Base-by-base conservation (phyloP, 2,329 filamentous ascomycete genomes). In the Colletotrichum godetiae region DNA sequence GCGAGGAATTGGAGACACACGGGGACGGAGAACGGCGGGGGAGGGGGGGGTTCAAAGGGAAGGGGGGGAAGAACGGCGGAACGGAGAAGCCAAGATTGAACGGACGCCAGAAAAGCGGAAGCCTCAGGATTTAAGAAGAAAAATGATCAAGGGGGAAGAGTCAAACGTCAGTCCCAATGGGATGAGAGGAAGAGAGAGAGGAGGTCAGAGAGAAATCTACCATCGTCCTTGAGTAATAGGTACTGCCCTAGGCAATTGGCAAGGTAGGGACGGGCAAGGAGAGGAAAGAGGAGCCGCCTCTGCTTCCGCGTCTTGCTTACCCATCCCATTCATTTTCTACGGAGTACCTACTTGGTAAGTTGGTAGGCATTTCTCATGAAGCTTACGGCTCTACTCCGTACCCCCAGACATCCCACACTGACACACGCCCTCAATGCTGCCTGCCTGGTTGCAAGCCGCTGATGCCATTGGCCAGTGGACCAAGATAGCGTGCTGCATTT, bases 231-330 rank as follows among this genome's bases (percentile, higher is more conserved):
- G 37, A 42, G 37, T 19, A 42, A 7, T 49, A 46, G 8, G 42
- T 4, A 49, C 42, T 4, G 19, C 19, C 42, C 42, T n/a, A 49
- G 42, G 42, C 19, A 49, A n/a, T 49, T n/a, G 42, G 42, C 42
- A 49, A 49, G 19, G 42, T 49, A 29, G 27, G 27, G 4, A 29
- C 27, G 27, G 27, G 27, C 19, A 19, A 49, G 42, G 42, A 49
- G 42, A 63, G 29, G 66, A 19, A 49, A 57, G 66, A 69, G 59
- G 57, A 63, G 70, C 66, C 67, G 60, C 70, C 66, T 70, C 60
- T 56, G 42, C 52, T 49, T 19, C n/a, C 8, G n/a, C 55, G 27
- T 11, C 6, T 33, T 49, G 42, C 42, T 49, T 49, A 49, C 22
- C 12, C 13, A 3, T 35, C 22, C 55, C 61, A 56, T 56, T 52